Percentiles rank a stretch among this genome's conserved stretches.
Conservation (phyloP, 2,329 filamentous ascomycete species). For the Aspergillus vadensis region DNA sequence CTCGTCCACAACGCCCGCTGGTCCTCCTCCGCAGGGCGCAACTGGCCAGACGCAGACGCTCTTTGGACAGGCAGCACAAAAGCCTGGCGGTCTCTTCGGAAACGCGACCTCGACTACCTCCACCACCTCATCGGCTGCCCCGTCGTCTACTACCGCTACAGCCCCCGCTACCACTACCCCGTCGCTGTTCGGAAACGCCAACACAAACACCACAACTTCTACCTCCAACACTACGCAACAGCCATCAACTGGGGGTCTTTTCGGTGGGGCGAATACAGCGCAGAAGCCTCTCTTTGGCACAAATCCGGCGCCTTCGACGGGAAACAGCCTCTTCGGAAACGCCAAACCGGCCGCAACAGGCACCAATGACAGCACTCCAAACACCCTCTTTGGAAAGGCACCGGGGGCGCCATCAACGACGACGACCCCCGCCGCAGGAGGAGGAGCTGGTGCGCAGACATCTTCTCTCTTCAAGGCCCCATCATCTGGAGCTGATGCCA, state of each 20-base stretch:
- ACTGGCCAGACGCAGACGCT: conserved; percentile 32
- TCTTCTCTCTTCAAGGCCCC: conserved; percentile 34
- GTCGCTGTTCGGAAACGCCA: conserved; percentile 15
- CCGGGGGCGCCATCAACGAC: not conserved
- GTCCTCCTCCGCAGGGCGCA: conserved; percentile 46
- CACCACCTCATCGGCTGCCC: conserved; percentile 14
- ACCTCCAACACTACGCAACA: conserved; percentile 11
- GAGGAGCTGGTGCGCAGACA: conserved; percentile 16
- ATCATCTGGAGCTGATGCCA: conserved; percentile 26
- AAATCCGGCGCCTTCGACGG: conserved; percentile 21
- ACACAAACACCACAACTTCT: not conserved
- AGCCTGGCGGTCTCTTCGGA: conserved; percentile 33
- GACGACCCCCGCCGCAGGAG: not conserved
- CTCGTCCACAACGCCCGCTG: conserved; percentile 54
- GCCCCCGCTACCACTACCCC: conserved; percentile 27
- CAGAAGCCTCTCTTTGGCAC: conserved; percentile 34
- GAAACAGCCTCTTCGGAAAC: conserved; percentile 20
- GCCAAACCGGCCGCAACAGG: conserved; percentile 31
- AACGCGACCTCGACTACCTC: conserved; percentile 18
- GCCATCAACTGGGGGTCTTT: conserved; percentile 33
- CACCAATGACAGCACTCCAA: conserved; percentile 27
- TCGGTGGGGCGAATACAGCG: conserved; percentile 28
- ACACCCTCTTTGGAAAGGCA: conserved; percentile 30
- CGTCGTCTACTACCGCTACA: conserved; percentile 31
- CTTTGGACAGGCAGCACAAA: conserved; percentile 30